These are phyloP conservation scores for Capsicum chinense DNA, from an alignment of 257 asterid genomes.

Conservation along the genomic window DNA sequence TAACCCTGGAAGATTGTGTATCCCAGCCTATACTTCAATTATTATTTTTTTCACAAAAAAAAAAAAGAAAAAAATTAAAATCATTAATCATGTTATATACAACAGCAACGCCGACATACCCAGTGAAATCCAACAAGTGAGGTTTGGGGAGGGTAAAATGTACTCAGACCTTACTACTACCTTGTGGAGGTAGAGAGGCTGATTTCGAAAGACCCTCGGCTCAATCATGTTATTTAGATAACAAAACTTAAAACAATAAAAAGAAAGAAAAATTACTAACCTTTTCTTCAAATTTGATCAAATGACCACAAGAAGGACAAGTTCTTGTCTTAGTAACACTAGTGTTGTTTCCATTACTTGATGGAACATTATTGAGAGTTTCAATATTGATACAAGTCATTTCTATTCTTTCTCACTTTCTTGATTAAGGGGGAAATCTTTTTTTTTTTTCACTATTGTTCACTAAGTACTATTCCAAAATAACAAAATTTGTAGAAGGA, in stretches of 20 bases:
- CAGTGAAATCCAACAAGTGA: too few species aligned
- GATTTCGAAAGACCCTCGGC: too few species aligned
- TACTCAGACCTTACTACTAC: too few species aligned
- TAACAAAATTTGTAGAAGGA: conserved; percentile 28
- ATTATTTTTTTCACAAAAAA: not conserved
- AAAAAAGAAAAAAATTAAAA: not conserved
- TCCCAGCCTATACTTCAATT: conserved; percentile 38
- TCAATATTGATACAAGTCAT: conserved; percentile 44
- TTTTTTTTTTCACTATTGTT: conserved; percentile 30
- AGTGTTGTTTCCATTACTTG: conserved; percentile 2
- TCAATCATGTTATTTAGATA: not conserved
- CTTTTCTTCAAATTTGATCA: conserved; percentile 44
- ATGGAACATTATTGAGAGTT: conserved; percentile 26
- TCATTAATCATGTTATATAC: not conserved
- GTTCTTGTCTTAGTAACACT: conserved; percentile 23
- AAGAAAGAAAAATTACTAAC: conserved; percentile 25
- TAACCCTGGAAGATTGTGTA: conserved; percentile 48
- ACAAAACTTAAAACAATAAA: not conserved
- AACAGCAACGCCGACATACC: too few species aligned
- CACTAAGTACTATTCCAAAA: conserved; percentile 31
- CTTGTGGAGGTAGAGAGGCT: too few species aligned
- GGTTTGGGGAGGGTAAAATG: too few species aligned
- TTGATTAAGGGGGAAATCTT: conserved; percentile 23
- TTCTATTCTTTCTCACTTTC: not conserved
- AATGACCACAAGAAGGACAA: conserved; percentile 54